These are phyloP conservation scores for Gautieria morchelliformis DNA, from an alignment of 768 basidiomycete genomes.

Conservation along the genomic window DNA sequence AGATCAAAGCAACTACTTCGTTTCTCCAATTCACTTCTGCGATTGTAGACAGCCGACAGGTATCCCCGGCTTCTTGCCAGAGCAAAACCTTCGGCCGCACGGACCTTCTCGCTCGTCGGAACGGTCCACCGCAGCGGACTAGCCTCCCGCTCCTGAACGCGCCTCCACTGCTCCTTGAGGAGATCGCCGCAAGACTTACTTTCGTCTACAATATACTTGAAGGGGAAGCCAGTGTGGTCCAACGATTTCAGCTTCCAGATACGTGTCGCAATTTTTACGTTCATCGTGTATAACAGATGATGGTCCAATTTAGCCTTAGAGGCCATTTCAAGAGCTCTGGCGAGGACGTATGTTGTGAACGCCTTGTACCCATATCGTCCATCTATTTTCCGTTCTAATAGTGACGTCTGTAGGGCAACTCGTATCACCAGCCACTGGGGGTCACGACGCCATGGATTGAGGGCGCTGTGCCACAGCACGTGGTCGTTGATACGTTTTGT, in stretches of 20 bases:
- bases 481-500: conserved; percentile 40
- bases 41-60: not conserved
- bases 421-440: conserved; percentile 41
- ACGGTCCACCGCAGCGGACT: not conserved
- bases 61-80: not conserved
- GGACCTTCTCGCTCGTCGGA: not conserved
- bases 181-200: not conserved
- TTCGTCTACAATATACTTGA: not conserved
- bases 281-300: not conserved
- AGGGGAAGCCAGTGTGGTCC: not conserved
- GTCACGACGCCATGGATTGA: conserved; percentile 40
- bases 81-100: not conserved
- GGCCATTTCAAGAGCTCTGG: conserved; percentile 7
- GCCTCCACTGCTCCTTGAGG: not conserved
- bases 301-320: not conserved
- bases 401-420: conserved; percentile 29
- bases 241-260: not conserved
- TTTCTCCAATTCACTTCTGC: not conserved
- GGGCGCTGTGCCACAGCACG: conserved; percentile 30
- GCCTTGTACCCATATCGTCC: conserved; percentile 29
- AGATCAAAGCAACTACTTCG: not conserved
- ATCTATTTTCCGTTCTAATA: conserved; percentile 10
- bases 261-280: not conserved
- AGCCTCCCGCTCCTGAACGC: not conserved
- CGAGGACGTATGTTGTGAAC: conserved; percentile 36